These are phyloP conservation scores for Zymoseptoria passerinii DNA, from an alignment of 2,329 filamentous ascomycete species.

Conservation along the genomic window DNA sequence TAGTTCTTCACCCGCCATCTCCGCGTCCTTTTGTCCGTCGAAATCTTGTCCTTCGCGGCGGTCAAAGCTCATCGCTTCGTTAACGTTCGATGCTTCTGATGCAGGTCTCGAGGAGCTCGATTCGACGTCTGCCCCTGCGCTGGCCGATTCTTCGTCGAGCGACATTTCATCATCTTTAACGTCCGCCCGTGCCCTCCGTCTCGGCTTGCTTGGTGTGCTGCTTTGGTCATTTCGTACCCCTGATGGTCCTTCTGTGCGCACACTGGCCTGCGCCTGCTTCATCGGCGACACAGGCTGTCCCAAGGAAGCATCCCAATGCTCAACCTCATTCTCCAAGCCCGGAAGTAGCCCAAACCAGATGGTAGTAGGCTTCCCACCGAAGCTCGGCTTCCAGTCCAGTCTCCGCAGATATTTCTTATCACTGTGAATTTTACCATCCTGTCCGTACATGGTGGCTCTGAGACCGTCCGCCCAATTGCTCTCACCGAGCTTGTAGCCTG, in stretches of 20 bases:
- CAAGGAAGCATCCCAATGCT: constrained; percentile 21
- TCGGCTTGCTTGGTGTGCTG: background rate
- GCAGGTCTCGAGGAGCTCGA: background rate
- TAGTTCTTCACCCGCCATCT: background rate
- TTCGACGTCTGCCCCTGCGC: background rate
- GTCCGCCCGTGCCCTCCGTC: background rate
- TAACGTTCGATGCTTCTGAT: background rate
- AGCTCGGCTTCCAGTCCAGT: background rate
- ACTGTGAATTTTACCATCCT: background rate
- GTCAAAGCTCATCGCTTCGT: background rate
- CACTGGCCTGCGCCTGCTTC: background rate
- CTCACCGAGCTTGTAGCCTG: constrained; percentile 13
- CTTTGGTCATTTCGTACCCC: background rate
- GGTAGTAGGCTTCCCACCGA: background rate
- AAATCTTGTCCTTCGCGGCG: background rate
- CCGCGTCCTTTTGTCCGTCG: background rate
- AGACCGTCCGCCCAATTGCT: constrained; percentile 14
- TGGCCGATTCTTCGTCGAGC: background rate
- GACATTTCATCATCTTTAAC: background rate
- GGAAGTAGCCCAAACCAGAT: constrained; percentile 17
- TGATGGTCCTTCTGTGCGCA: background rate
- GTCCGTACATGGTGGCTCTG: constrained; percentile 5
- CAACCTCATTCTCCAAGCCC: constrained; percentile 11
- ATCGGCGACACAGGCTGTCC: constrained; percentile 12
- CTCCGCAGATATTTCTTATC: background rate